Evolutionary conservation across 2,329 filamentous ascomycete species (phyloP), one percentile per base, ranked within the genome.

Genomic region (Pseudocercospora vitis): DNA sequence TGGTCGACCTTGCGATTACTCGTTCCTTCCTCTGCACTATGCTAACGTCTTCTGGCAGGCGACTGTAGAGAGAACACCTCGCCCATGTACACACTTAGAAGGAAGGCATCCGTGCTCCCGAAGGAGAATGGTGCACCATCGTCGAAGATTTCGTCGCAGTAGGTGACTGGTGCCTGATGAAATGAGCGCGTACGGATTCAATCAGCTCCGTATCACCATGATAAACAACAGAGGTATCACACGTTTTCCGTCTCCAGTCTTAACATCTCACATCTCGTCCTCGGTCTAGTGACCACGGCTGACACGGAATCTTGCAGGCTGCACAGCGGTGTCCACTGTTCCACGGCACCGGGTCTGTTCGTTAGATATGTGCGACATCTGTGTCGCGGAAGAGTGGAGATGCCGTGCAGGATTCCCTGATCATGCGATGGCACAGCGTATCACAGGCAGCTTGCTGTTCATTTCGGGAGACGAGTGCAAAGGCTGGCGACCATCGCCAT

Each of bases 21-120:
- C 14, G 9, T 16, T 29, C n/a, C 35, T n/a, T 26, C 19, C 16
- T 24, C 6, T 24, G 11, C 16, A 23, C 2, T 23, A n/a, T 45
- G 24, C 35, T 57, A 37, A 53, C 26, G 2, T 18, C 42, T 32
- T 18, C 23, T 24, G 16, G 14, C 33, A 62, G 60, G 60, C 24
- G 60, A 62, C 48, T 62, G 60, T 48, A 50, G 56, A 49, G 60
- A 58, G 9, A 49, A 49, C 16, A 50, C 60, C 8, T 28, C 40
- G 14, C 53, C 51, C 11, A 40, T 58, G 32, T 62, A 60, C 50
- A 57, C 58, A 7, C 31, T 62, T 48, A 53, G 50, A 40, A 60
- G 42, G 48, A 62, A 58, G 23, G 47, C 42, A 7, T 59, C 60
- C 8, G 52, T 35, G n/a, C 12, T 52, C 14, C 48, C 51, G 16